Evolutionary conservation across 805 yeast species (phyloP).

Genomic region (Saturnispora bothae): DNA sequence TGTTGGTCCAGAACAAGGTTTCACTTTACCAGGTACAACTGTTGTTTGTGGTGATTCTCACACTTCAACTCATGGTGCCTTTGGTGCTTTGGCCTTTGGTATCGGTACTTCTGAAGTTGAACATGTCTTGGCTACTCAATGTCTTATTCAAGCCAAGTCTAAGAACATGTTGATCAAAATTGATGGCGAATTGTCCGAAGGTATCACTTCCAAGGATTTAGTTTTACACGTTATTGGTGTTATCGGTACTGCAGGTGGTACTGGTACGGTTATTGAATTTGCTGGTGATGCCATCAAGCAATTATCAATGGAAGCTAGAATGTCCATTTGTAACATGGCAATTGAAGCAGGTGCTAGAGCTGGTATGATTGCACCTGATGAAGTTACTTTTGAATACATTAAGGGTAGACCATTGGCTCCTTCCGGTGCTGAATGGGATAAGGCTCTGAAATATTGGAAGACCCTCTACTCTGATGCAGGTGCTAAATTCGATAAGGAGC

Average conservation of each 20-base stretch:
- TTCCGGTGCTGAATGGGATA: slow-evolving; percentile 87
- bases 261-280: slow-evolving; percentile 93
- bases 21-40: slow-evolving; percentile 96
- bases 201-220: slow-evolving; percentile 93
- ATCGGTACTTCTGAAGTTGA: slow-evolving; percentile 99
- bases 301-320: slow-evolving; percentile 92
- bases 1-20: slow-evolving; percentile 98
- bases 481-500: slow-evolving; percentile 80
- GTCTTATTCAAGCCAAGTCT: slow-evolving; percentile 86
- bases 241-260: slow-evolving; percentile 99
- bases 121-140: slow-evolving; percentile 97
- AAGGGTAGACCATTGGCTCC: slow-evolving; percentile 95
- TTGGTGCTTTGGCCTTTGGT: slow-evolving; percentile 95
- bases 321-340: slow-evolving; percentile 99
- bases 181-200: slow-evolving; percentile 74
- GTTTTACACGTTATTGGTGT: slow-evolving; percentile 90
- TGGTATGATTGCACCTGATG: slow-evolving; percentile 97
- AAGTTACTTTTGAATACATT: slow-evolving; percentile 75
- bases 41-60: slow-evolving; percentile 99
- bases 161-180: slow-evolving; percentile 90
- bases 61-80: slow-evolving; percentile 98
- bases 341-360: slow-evolving; percentile 99
- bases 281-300: slow-evolving; percentile 90
- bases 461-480: slow-evolving; percentile 81
- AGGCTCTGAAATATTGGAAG: slow-evolving; percentile 86